Percentiles rank a stretch among this genome's conserved stretches.
Conservation (phyloP, 768 basidiomycete species). For the Naganishia antarctica region DNA sequence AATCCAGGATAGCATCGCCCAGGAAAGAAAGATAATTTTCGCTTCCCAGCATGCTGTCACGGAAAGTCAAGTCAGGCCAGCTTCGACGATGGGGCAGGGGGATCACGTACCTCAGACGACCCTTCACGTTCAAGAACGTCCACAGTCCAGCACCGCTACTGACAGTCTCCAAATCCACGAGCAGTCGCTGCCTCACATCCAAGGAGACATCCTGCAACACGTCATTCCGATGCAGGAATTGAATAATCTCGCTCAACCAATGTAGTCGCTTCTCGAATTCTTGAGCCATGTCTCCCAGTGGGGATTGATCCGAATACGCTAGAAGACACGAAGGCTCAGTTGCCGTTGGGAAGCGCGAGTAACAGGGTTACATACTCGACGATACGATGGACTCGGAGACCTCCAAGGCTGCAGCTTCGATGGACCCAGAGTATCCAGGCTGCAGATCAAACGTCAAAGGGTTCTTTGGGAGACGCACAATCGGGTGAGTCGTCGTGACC, state of each 20-base stretch:
- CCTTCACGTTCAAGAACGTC: constrained; percentile 16
- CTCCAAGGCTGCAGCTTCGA: constrained; percentile 14
- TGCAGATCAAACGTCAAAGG: constrained; percentile 23
- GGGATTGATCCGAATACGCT: constrained; percentile 17
- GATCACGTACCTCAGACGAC: neutral
- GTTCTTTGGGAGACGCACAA: neutral
- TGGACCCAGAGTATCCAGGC: constrained; percentile 16
- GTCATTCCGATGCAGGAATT: neutral
- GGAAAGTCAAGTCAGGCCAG: neutral
- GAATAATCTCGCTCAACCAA: constrained; percentile 5
- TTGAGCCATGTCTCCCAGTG: constrained; percentile 16
- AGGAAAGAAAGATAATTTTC: constrained; percentile 13
- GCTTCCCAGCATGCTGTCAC: constrained; percentile 10
- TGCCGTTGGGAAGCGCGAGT: neutral
- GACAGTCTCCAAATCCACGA: neutral
- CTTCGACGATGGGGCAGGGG: neutral
- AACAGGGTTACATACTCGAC: neutral
- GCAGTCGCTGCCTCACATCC: constrained; percentile 8
- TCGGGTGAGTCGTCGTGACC: neutral
- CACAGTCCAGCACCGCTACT: constrained; percentile 14
- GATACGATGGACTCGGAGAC: constrained; percentile 23
- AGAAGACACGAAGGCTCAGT: neutral
- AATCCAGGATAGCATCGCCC: constrained; percentile 15
- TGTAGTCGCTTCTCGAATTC: constrained; percentile 11
- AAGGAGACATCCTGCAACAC: constrained; percentile 1